Evolutionary conservation across 2,329 filamentous ascomycete species (phyloP).

Genomic region (Phoma sp.): DNA sequence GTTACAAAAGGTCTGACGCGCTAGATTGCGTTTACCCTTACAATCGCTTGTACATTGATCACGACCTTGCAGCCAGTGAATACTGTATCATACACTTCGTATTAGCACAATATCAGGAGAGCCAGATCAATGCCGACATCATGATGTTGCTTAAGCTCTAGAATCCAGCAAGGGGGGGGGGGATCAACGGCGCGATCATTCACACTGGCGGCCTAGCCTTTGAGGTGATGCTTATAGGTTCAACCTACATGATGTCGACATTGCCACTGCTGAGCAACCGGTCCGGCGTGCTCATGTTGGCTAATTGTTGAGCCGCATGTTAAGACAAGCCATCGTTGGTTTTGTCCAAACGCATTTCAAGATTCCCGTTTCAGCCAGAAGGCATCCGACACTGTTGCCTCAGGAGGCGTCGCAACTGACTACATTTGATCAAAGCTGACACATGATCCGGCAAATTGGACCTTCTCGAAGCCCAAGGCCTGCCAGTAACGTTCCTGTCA

Average conservation of each 20-base stretch:
- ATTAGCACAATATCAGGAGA: too few species aligned
- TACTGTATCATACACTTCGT: too few species aligned
- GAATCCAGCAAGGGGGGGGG: too few species aligned
- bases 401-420: conserved; percentile 11
- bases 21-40: too few species aligned
- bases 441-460: not conserved
- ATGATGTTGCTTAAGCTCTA: too few species aligned
- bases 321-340: conserved; percentile 4
- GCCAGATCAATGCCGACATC: too few species aligned
- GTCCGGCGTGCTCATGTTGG: not conserved
- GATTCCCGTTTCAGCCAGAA: conserved; percentile 7
- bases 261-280: not conserved
- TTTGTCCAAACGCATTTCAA: not conserved
- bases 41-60: too few species aligned
- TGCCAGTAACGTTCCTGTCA: conserved; percentile 7
- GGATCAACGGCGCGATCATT: too few species aligned
- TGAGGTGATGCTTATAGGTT: too few species aligned
- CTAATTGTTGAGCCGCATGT: not conserved
- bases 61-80: too few species aligned
- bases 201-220: too few species aligned
- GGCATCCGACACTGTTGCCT: conserved; percentile 13
- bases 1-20: too few species aligned
- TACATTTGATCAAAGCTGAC: conserved; percentile 3
- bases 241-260: not conserved
- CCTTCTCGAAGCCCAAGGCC: not conserved